A percentile compares a stretch with the other conserved stretches of the same genome.
Evolutionary conservation across 1,284 basidiomycete species (phyloP).

Genomic region (Rugosomyces carneus): DNA sequence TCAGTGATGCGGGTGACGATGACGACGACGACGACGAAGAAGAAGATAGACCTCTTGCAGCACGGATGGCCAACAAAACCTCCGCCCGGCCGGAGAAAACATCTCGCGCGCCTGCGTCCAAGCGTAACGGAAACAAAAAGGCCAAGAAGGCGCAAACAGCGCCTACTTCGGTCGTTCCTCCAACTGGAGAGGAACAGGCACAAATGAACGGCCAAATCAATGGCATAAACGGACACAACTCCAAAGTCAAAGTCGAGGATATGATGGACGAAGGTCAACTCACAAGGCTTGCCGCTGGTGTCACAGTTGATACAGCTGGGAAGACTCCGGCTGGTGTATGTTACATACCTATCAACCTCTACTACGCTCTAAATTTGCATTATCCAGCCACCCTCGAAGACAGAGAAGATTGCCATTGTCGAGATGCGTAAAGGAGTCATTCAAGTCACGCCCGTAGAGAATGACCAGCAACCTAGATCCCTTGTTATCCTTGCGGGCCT

Average conservation of each 20-base stretch:
- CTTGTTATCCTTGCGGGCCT: conserved; percentile 88
- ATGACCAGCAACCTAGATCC: conserved; percentile 73
- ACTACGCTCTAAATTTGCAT: conserved; percentile 2
- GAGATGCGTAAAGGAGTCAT: conserved; percentile 87
- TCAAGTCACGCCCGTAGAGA: conserved; percentile 80
- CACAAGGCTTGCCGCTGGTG: conserved; percentile 70
- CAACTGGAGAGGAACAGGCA: conserved; percentile 32
- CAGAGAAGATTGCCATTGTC: conserved; percentile 74
- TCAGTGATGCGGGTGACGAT: conserved; percentile 43
- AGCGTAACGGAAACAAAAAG: conserved; percentile 51
- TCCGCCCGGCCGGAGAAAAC: conserved; percentile 28
- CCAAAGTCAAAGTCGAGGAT: conserved; percentile 67
- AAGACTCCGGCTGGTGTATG: conserved; percentile 44
- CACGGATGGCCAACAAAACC: conserved; percentile 35
- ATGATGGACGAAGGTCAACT: conserved; percentile 72
- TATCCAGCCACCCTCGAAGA: conserved; percentile 43
- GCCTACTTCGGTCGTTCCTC: conserved; percentile 24
- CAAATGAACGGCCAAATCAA: conserved; percentile 43
- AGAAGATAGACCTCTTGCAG: conserved; percentile 51
- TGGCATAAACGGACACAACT: conserved; percentile 41
- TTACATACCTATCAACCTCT: conserved; percentile 8
- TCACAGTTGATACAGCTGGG: conserved; percentile 64
- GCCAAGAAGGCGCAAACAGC: conserved; percentile 46
- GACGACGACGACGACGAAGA: conserved; percentile 56
- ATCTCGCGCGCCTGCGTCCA: conserved; percentile 24